Conservation (phyloP, 305 asterid species). For the Fraxinus platypoda region DNA sequence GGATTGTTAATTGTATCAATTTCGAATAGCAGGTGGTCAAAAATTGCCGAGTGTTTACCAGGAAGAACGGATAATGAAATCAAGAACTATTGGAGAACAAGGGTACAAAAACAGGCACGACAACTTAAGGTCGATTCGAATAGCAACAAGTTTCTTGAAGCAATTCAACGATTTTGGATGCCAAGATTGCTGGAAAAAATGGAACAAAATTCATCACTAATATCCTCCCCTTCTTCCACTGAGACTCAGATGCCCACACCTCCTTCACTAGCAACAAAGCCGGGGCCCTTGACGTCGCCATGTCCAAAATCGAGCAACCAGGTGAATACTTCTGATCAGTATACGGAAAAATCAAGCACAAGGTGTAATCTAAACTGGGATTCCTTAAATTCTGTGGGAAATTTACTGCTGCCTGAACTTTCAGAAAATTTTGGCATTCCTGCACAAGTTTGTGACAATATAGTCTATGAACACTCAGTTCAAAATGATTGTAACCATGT, state of each 20-base stretch:
- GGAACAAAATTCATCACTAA: conserved; percentile 40
- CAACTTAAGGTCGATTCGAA: conserved; percentile 78
- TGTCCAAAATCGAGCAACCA: conserved; percentile 12
- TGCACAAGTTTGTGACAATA: conserved; percentile 9
- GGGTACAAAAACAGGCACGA: conserved; percentile 91
- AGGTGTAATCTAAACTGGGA: not conserved
- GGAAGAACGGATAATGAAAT: conserved; percentile 96
- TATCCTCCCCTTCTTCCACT: conserved; percentile 28
- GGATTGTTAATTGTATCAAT: not conserved
- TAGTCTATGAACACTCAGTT: conserved; percentile 10
- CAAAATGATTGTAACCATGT: conserved; percentile 42
- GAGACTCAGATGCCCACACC: conserved; percentile 30
- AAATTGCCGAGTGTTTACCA: conserved; percentile 77
- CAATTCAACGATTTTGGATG: conserved; percentile 62
- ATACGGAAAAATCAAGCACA: not conserved
- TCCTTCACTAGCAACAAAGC: conserved; percentile 13
- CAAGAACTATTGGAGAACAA: conserved; percentile 92
- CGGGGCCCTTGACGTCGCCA: not conserved
- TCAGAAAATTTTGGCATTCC: not conserved
- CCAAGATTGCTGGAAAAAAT: conserved; percentile 75
- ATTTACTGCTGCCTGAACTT: conserved; percentile 1
- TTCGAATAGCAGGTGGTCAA: conserved; percentile 66
- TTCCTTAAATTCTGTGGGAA: conserved; percentile 11
- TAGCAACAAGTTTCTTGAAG: conserved; percentile 73
- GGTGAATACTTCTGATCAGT: not conserved